phyloP scores from a whole-genome alignment of 129 eudicot species.

The Arctium minus region DNA sequence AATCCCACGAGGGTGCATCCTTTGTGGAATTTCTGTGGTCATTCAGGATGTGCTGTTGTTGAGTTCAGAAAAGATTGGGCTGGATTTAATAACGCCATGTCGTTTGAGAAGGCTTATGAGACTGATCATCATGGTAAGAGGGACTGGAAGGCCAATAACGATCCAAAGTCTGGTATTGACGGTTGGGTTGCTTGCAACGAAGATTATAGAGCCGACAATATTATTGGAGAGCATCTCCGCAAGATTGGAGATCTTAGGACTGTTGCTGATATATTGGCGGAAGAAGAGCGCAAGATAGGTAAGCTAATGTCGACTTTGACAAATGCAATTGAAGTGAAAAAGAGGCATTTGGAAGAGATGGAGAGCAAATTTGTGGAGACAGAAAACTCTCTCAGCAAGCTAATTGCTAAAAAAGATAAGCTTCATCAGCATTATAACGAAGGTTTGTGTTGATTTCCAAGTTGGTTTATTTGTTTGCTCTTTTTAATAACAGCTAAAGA shows the following conservation, averaged over 20 bases:
- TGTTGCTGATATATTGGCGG: conserved; percentile 58
- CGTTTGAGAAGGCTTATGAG: conserved; percentile 83
- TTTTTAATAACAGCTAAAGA: background rate
- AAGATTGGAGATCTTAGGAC: conserved; percentile 73
- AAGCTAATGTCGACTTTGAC: conserved; percentile 53
- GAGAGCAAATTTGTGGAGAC: conserved; percentile 55
- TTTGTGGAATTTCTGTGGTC: conserved; percentile 82
- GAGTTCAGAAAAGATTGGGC: conserved; percentile 71
- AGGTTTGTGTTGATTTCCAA: conserved; percentile 36
- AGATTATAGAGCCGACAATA: conserved; percentile 50
- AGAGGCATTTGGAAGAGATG: conserved; percentile 57
- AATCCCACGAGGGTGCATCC: conserved; percentile 73
- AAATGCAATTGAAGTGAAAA: conserved; percentile 55
- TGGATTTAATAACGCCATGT: conserved; percentile 79
- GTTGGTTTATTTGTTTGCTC: background rate
- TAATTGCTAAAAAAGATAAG: conserved; percentile 61
- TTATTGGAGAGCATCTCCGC: conserved; percentile 69
- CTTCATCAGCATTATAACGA: conserved; percentile 73
- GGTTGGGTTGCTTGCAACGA: conserved; percentile 98
- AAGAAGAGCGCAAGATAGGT: conserved; percentile 53
- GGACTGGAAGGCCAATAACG: conserved; percentile 51
- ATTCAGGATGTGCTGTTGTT: conserved; percentile 68
- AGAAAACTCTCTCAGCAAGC: conserved; percentile 42
- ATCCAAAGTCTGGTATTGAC: conserved; percentile 45
- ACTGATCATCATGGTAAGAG: conserved; percentile 68